phyloP scores from a whole-genome alignment of 345 rosid genomes.

The Abelmoschus esculentus region DNA sequence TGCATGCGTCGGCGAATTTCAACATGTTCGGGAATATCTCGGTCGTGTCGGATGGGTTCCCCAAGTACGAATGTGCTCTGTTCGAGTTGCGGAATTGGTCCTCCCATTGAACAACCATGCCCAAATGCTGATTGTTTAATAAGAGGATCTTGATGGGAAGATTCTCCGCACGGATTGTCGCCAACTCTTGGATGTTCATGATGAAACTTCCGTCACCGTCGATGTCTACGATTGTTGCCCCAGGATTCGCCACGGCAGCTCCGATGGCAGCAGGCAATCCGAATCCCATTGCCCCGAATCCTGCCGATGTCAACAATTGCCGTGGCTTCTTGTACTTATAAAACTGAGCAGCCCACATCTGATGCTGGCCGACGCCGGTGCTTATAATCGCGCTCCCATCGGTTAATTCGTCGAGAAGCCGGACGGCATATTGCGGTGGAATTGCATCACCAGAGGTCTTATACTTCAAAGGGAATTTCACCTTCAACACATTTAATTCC shows the following conservation, averaged over 20 bases:
- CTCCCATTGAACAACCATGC: constrained; percentile 1
- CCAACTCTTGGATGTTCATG: neutral
- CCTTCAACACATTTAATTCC: constrained; percentile 63
- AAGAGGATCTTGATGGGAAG: constrained; percentile 51
- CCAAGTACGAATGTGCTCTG: neutral
- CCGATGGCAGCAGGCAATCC: constrained; percentile 77
- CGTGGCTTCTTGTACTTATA: constrained; percentile 83
- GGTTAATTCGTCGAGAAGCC: neutral
- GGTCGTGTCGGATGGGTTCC: neutral
- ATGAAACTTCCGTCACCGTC: constrained; percentile 40
- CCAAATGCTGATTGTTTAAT: neutral
- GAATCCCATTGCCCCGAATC: constrained; percentile 96
- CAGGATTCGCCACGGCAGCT: neutral
- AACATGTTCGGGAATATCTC: neutral
- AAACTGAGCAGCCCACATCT: constrained; percentile 30
- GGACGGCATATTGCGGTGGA: constrained; percentile 79
- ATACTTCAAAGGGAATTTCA: constrained; percentile 52
- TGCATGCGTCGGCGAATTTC: neutral
- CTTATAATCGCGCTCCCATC: neutral
- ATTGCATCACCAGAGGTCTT: constrained; percentile 83
- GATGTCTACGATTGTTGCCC: constrained; percentile 40
- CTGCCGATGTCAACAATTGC: constrained; percentile 82
- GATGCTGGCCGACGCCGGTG: constrained; percentile 73
- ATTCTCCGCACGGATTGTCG: constrained; percentile 24
- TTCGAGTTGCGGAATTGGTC: neutral